Conservation (phyloP, 257 asterid species). For the Solanum ahanhuiri region DNA sequence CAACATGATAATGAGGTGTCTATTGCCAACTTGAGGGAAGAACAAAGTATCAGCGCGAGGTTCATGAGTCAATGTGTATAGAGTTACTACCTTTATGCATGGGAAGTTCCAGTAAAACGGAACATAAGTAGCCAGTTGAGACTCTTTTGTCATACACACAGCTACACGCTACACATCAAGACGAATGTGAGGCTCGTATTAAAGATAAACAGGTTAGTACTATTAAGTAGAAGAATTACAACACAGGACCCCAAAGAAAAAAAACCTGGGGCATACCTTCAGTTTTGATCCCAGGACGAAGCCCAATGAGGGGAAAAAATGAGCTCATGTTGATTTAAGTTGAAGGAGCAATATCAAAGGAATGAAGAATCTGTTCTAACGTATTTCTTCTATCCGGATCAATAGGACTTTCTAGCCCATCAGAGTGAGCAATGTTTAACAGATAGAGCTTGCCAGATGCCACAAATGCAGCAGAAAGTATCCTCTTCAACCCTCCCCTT, state of each 20-base stretch:
- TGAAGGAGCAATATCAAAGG: constrained; percentile 48
- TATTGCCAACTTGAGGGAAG: not conserved
- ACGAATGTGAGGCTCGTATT: not conserved
- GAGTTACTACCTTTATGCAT: not conserved
- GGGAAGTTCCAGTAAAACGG: not conserved
- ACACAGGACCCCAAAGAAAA: not conserved
- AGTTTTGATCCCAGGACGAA: not conserved
- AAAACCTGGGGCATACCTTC: not conserved
- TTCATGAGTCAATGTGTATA: not conserved
- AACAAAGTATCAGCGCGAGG: not conserved
- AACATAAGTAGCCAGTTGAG: not conserved
- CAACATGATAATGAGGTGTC: not conserved
- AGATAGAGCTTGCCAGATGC: constrained; percentile 74
- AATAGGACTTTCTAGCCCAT: constrained; percentile 52
- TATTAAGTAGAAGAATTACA: not conserved
- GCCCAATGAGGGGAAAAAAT: not conserved
- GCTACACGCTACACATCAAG: not conserved
- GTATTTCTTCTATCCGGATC: constrained; percentile 34
- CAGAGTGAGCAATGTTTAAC: constrained; percentile 60
- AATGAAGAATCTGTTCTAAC: constrained; percentile 72
- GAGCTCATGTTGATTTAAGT: constrained; percentile 13
- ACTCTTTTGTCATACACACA: not conserved
- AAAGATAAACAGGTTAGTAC: not conserved
- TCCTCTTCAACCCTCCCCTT: constrained; percentile 83
- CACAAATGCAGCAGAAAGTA: constrained; percentile 85